Base-by-base conservation (phyloP, 768 basidiomycete species). In the Hemileccinum rubropunctum region DNA sequence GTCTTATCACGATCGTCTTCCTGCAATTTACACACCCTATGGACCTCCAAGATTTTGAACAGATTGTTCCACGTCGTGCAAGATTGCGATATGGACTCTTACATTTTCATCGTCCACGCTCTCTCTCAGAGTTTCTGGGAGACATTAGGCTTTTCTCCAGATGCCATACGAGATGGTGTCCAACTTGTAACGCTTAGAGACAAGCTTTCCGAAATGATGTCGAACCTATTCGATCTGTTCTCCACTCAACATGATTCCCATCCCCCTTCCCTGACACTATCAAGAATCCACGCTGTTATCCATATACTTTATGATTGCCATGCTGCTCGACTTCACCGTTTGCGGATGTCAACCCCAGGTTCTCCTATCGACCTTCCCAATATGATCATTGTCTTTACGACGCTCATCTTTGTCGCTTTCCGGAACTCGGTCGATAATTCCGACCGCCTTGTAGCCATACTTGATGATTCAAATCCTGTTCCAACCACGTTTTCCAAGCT, bases 11-110 rank as follows among this genome's bases (percentile, higher is more conserved):
- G 26, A 40, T 64, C 63, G 12, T 58, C 63, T 13, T 55, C 57
- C 15, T 59, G 59, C 3, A 78, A 76, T 51, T 60, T 66, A 6
- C 52, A 61, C 20, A 48, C 66, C 48, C 60, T 68, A 33, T 82
- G 78, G 77, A 63, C 71, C 13, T 76, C 71, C 51, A 74, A 71
- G 54, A 74, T 73, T 10, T 54, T 76, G 14, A 59, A 69, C 32
- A 73, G 60, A 8, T 60, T 79, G 38, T 68, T 65, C 3, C 59
- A 65, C n/a, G 50, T 53, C 4, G 42, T 75, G 20, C 66, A 64
- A 47, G 47, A 42, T 23, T 48, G 55, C 5, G 70, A 77, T 46
- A 62, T 69, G 6, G 58, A 51, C 11, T 66, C 65, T 11, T 73
- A 72, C 59, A 54, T 73, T 41, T 33, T 48, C 32, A 58, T 74